Base-by-base conservation (phyloP, 1,284 basidiomycete genomes). In the Cronartium ribicola region DNA sequence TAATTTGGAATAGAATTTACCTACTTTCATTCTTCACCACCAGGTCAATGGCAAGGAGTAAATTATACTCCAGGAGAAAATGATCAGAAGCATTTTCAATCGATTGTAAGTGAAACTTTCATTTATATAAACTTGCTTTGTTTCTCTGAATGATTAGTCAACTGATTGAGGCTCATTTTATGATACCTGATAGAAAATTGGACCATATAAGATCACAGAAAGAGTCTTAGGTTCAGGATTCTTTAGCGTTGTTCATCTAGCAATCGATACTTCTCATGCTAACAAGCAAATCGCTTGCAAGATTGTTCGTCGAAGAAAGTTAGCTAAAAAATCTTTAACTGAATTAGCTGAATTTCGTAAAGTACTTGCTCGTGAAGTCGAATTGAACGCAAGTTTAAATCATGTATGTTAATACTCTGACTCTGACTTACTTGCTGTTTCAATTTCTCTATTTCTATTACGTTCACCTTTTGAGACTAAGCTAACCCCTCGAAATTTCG, bases 171-270 rank as follows among this genome's bases (percentile, higher is more conserved):
- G 14, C 11, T 4, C 20, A 4, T 13, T 17, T 51, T 11, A 17
- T 60, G 4, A 22, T 22, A 14, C 36, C 39, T 60, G 7, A n/a
- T 48, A 73, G 64, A 66, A 37, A 8, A 55, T 73, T 37, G 70
- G 63, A 43, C 63, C 63, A 29, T 73, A 73, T 66, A 46, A 10
- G 3, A 59, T 73, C 37, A 73, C 70, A 4, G 64, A 73, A 22
- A 46, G 70, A 7, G 63, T 73, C 20, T 43, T 73, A 17, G 70
- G 70, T 13, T 73, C 70, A 22, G 70, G 70, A 14, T 73, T 73
- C 64, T 73, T 73, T 41, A 73, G 70, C 51, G 57, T 73, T 3
- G 70, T 73, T 10, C 70, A 73, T 57, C 64, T 73, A 13, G 70
- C 70, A 5, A 40, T 66, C 41, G 55, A 73, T 22, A 51, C 44